Conservation (phyloP, 164 flowering plant genomes). For the Vitis cinerea region DNA sequence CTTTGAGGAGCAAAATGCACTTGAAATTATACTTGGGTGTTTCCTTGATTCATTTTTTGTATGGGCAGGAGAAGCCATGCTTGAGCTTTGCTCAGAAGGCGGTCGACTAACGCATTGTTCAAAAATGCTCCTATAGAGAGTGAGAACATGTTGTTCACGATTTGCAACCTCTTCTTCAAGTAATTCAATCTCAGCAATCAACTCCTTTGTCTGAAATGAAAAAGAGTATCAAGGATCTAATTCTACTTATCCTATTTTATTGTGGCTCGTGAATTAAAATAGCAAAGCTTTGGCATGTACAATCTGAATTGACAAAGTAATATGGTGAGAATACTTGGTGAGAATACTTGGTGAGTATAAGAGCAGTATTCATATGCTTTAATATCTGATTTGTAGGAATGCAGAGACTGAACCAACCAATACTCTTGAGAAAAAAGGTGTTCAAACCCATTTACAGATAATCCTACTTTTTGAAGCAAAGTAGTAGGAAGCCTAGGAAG, state of each 20-base stretch:
- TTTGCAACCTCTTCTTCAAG: conserved; percentile 90
- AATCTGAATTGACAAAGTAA: not conserved
- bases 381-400: not conserved
- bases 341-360: not conserved
- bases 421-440: not conserved
- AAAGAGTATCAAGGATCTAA: not conserved
- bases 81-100: conserved; percentile 65
- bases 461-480: not conserved
- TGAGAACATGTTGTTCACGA: conserved; percentile 83
- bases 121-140: conserved; percentile 75
- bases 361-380: not conserved
- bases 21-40: conserved; percentile 79
- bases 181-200: conserved; percentile 76
- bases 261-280: not conserved
- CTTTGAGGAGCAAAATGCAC: conserved; percentile 83
- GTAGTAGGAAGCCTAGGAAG: not conserved
- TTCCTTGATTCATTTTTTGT: conserved; percentile 48
- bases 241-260: not conserved
- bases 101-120: conserved; percentile 59
- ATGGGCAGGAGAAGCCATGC: conserved; percentile 65
- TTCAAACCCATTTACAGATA: not conserved
- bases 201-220: conserved; percentile 61
- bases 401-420: not conserved
- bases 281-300: not conserved
- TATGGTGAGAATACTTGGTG: not conserved